Evolutionary conservation across 257 asterid genomes (phyloP).

Genomic region (Solanum sejunctum): DNA sequence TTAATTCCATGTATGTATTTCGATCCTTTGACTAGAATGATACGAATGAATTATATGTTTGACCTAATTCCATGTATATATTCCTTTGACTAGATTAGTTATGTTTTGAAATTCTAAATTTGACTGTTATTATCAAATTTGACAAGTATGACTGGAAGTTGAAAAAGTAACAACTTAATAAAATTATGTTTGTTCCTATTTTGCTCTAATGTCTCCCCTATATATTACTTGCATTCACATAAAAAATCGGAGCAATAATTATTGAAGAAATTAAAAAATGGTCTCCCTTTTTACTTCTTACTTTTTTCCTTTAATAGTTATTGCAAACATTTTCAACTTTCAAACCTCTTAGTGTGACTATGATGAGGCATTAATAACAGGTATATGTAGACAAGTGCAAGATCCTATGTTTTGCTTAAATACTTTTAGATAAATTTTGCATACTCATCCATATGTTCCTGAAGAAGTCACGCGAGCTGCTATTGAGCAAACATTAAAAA

Average conservation of each 20-base stretch:
- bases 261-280: background rate
- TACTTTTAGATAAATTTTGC: background rate
- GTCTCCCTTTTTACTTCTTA: background rate
- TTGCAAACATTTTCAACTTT: background rate
- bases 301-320: background rate
- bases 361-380: background rate
- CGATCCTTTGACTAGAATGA: too few relatives aligned
- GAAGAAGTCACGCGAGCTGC: background rate
- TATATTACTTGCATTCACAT: background rate
- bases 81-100: background rate
- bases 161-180: too few relatives aligned
- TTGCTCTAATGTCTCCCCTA: background rate
- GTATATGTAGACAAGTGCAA: background rate
- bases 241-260: too few relatives aligned
- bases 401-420: background rate
- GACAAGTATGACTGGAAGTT: too few relatives aligned
- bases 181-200: too few relatives aligned
- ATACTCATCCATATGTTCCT: background rate
- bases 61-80: too few relatives aligned
- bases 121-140: background rate
- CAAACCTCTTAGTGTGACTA: background rate
- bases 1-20: too few relatives aligned
- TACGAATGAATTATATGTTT: too few relatives aligned
- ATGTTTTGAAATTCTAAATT: background rate
- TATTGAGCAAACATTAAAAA: background rate